Evolutionary conservation across 2,329 filamentous ascomycete genomes (phyloP), one percentile per base, ranked within the genome.

Genomic region (Fulvia fulva): DNA sequence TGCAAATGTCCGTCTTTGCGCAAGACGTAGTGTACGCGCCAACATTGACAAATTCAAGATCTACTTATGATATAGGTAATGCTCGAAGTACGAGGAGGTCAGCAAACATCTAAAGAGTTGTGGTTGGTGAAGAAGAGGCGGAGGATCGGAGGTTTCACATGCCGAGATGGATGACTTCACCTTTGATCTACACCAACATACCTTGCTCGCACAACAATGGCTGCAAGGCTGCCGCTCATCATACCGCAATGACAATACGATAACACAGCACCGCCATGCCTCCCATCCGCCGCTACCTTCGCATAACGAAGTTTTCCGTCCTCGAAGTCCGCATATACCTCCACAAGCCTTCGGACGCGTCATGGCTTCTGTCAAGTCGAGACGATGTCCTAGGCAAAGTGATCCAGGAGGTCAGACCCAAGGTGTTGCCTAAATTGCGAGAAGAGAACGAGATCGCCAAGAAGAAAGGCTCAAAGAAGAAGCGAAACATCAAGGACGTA

Each of bases 291-390:
- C 85, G 92, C 68, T 97, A 97, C 73, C 81, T 97, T 56, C 86
- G 93, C 53, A 96, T 97, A 67, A 93, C 89, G 56, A 92, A 93
- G 71, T 90, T 91, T 74, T 96, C 93, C 4, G 91, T 97, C 30
- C 83, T 99, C n/a, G 94, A 99, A 81, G 91, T 90, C 64, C 91
- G 92, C 64, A 94, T 99, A 66, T 97, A 97, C 75, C 85, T 97
- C 49, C 93, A 97, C 64, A 92, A 93, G 67, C 94, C 94, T 0
- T 85, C 88, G 12, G 85, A 96, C 60, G 85, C 86, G 23, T 87
- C 87, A 70, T 97, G 95, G 86, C 84, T 99, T 19, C 83, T 96
- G 64, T 88, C 89, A 67, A 82, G 88, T 34, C 85, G 87, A 63
- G 81, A 91, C 66, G 86, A 89, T 3, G 83, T 93, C 16, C 83